These are phyloP conservation scores for Fraxinus sp. DNA, from an alignment of 305 asterid species.

Conservation along the genomic window DNA sequence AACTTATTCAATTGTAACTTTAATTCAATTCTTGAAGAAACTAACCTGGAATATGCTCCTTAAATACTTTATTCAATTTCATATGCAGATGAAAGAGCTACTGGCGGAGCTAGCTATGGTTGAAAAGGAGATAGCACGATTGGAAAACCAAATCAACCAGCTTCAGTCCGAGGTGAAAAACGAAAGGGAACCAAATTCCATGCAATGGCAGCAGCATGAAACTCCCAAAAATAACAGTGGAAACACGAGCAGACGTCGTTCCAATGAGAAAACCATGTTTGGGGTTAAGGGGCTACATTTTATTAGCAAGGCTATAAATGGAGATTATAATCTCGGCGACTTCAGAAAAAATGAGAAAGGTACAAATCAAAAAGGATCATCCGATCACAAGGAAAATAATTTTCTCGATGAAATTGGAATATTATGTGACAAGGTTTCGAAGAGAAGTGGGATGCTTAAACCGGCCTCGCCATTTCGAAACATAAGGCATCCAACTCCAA, in stretches of 20 bases:
- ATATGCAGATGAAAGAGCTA: conserved; percentile 60
- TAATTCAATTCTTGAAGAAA: background rate
- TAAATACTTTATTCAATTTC: background rate
- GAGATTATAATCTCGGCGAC: conserved; percentile 60
- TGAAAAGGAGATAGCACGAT: conserved; percentile 61
- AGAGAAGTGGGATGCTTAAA: conserved; percentile 41
- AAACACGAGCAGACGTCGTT: conserved; percentile 19
- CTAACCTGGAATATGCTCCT: background rate
- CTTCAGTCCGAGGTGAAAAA: conserved; percentile 50
- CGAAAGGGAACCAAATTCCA: conserved; percentile 40
- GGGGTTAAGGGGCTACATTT: conserved; percentile 76
- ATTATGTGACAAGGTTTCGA: conserved; percentile 38
- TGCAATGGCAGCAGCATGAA: conserved; percentile 29
- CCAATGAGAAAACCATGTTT: conserved; percentile 45
- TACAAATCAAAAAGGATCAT: conserved; percentile 27
- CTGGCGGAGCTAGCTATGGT: conserved; percentile 65
- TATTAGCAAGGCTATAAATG: conserved; percentile 80
- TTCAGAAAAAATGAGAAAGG: conserved; percentile 40
- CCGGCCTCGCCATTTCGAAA: conserved; percentile 62
- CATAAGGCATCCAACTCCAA: conserved; percentile 49
- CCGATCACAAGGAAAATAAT: conserved; percentile 34
- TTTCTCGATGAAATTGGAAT: conserved; percentile 37
- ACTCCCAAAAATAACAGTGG: conserved; percentile 3
- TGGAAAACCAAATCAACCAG: conserved; percentile 63
- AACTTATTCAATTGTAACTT: background rate